Percentiles rank a stretch among this genome's conserved stretches.
Evolutionary conservation across 257 asterid species (phyloP).

Genomic region (Verbena officinalis): DNA sequence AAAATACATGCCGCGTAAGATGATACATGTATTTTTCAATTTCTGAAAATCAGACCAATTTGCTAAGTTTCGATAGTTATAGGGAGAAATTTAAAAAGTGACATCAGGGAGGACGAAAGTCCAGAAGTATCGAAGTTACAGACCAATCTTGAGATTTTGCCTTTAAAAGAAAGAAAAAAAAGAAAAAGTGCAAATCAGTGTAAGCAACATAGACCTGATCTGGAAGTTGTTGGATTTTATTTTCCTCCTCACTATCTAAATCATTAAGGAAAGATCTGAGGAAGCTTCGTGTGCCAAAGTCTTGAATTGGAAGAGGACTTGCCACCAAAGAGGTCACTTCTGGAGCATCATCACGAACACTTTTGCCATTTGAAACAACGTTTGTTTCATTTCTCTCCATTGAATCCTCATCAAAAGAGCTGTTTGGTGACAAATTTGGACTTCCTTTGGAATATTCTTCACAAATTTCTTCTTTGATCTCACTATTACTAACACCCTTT

Average conservation of each 20-base stretch:
- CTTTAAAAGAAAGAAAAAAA: too few relatives aligned
- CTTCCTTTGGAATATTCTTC: slow-evolving; percentile 26
- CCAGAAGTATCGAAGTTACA: too few relatives aligned
- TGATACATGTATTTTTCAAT: too few relatives aligned
- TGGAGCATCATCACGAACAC: slow-evolving; percentile 31
- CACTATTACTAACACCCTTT: slow-evolving; percentile 25
- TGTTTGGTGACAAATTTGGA: slow-evolving; percentile 31
- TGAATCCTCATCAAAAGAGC: slow-evolving; percentile 26
- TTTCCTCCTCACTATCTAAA: slow-evolving; percentile 36
- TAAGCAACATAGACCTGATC: slow-evolving; percentile 66
- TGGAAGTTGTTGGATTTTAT: slow-evolving; percentile 26
- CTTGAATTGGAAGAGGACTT: slow-evolving; percentile 41
- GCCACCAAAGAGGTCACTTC: slow-evolving; percentile 40
- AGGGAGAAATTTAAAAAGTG: too few relatives aligned
- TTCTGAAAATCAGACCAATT: too few relatives aligned
- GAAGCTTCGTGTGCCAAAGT: slow-evolving; percentile 46
- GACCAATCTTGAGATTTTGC: too few relatives aligned
- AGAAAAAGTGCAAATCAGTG: too few relatives aligned
- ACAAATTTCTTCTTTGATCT: slow-evolving; percentile 26
- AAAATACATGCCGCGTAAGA: too few relatives aligned
- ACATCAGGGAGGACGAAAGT: too few relatives aligned
- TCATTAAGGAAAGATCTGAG: slow-evolving; percentile 43
- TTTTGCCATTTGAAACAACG: slow-evolving; percentile 9
- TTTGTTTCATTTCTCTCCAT: slow-evolving; percentile 26
- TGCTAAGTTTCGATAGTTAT: too few relatives aligned